Evolutionary conservation across 495 filamentous ascomycete species (phyloP).

Genomic region (Trichocladium antarcticum): DNA sequence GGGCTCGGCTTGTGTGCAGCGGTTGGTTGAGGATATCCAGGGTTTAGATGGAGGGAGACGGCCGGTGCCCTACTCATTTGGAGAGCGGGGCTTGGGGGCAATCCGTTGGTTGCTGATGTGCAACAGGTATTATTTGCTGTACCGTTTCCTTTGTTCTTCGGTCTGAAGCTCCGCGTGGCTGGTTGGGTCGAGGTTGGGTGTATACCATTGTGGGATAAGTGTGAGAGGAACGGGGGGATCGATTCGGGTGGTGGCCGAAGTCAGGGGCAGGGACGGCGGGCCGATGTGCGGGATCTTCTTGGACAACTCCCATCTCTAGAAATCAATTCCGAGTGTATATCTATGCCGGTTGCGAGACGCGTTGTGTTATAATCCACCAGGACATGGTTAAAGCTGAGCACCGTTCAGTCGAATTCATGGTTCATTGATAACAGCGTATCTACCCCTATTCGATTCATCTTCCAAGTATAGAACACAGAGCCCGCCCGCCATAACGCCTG

Average conservation of each 20-base stretch:
- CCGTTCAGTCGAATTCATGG: too few relatives aligned
- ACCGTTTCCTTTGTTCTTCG: background rate
- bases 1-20: background rate
- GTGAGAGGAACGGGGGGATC: background rate
- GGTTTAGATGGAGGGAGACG: background rate
- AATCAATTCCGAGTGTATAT: conserved; percentile 1
- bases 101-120: background rate
- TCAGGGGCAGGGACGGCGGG: conserved; percentile 11
- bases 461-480: background rate
- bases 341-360: background rate
- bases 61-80: background rate
- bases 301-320: conserved; percentile 14
- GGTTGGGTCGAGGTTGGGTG: too few relatives aligned
- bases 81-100: background rate
- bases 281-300: conserved; percentile 10
- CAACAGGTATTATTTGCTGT: background rate
- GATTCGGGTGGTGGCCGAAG: conserved; percentile 3
- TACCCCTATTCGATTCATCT: background rate
- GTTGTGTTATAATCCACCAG: background rate
- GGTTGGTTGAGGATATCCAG: background rate
- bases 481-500: conserved; percentile 1
- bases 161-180: background rate
- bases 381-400: too few relatives aligned
- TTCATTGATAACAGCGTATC: too few relatives aligned
- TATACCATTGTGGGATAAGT: conserved; percentile 10